Evolutionary conservation across 495 filamentous ascomycete genomes (phyloP).

Genomic region (Eremomyces bilateralis): DNA sequence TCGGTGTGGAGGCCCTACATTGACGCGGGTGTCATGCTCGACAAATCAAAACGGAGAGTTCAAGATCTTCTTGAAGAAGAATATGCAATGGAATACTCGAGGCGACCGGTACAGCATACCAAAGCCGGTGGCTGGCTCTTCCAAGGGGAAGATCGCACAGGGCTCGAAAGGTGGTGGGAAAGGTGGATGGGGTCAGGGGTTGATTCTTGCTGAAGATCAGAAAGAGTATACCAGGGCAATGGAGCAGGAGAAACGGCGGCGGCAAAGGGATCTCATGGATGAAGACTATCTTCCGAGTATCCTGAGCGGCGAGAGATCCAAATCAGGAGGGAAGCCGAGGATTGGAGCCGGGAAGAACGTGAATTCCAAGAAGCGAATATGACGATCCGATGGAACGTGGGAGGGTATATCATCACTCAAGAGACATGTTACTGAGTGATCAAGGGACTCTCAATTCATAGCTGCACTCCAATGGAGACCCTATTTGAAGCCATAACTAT

Average conservation of each 20-base stretch:
- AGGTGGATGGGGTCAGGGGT: slow-evolving; percentile 57
- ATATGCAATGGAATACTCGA: slow-evolving; percentile 88
- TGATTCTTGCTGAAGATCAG: slow-evolving; percentile 87
- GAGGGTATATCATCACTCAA: too few relatives aligned
- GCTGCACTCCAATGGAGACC: too few relatives aligned
- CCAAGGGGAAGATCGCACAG: slow-evolving; percentile 44
- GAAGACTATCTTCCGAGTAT: slow-evolving; percentile 80
- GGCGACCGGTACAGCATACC: slow-evolving; percentile 80
- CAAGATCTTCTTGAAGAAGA: slow-evolving; percentile 74
- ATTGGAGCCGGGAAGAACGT: slow-evolving; percentile 74
- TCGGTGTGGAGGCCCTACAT: slow-evolving; percentile 65
- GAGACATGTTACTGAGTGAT: too few relatives aligned
- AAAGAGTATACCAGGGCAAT: slow-evolving; percentile 63
- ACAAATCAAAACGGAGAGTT: slow-evolving; percentile 64
- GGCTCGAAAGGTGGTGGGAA: slow-evolving; percentile 44
- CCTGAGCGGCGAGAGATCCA: slow-evolving; percentile 47
- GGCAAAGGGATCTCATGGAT: slow-evolving; percentile 77
- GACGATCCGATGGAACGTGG: too few relatives aligned
- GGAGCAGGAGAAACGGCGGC: slow-evolving; percentile 36
- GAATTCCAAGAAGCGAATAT: slow-evolving; percentile 61
- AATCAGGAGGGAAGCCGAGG: slow-evolving; percentile 40
- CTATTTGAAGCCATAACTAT: too few relatives aligned
- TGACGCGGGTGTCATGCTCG: slow-evolving; percentile 69
- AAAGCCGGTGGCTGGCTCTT: slow-evolving; percentile 61
- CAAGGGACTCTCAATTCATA: too few relatives aligned